A percentile compares a stretch with the other conserved stretches of the same genome.
phyloP scores from a whole-genome alignment of 768 basidiomycete genomes.

The Hypholoma sublateritium region DNA sequence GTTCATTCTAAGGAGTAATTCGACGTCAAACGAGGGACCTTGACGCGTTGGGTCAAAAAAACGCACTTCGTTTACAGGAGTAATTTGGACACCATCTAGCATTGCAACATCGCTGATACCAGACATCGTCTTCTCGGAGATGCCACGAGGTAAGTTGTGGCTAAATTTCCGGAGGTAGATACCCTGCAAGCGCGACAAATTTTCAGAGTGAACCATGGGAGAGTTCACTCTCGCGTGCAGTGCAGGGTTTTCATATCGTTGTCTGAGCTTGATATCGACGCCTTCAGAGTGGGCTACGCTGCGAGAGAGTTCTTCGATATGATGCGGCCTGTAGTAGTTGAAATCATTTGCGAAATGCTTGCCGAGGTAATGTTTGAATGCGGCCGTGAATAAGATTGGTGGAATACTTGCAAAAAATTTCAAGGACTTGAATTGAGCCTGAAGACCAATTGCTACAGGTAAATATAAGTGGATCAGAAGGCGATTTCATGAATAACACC shows the following conservation, averaged over 20 bases:
- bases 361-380: constrained; percentile 74
- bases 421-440: constrained; percentile 55
- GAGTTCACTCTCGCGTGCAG: constrained; percentile 69
- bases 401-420: constrained; percentile 70
- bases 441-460: constrained; percentile 65
- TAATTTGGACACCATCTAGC: constrained; percentile 20
- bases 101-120: constrained; percentile 14
- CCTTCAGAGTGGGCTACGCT: constrained; percentile 63
- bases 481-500: constrained; percentile 1
- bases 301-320: constrained; percentile 55
- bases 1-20: constrained; percentile 35
- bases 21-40: neutral
- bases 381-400: constrained; percentile 60
- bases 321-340: constrained; percentile 69
- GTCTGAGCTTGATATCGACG: constrained; percentile 64
- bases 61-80: constrained; percentile 21
- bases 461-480: neutral
- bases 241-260: constrained; percentile 84
- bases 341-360: constrained; percentile 60
- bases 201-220: constrained; percentile 67
- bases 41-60: neutral
- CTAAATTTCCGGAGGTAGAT: constrained; percentile 55
- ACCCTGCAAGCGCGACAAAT: constrained; percentile 59
- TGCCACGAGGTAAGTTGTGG: constrained; percentile 9
- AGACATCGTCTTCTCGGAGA: constrained; percentile 2